Conservation (phyloP, 1,139 yeast species). For the Sugiyamaella sp. region DNA sequence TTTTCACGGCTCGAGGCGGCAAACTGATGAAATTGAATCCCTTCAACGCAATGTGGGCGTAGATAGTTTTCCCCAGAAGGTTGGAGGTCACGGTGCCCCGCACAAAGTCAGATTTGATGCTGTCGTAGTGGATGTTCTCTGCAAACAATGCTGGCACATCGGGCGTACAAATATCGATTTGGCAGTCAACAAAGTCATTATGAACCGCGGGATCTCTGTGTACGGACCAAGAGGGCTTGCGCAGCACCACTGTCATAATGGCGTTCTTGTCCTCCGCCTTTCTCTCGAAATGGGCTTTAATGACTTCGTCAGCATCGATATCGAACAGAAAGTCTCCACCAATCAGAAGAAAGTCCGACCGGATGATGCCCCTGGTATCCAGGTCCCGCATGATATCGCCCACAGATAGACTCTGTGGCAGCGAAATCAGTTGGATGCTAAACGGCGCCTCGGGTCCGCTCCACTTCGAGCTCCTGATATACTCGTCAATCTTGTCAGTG, state of each 20-base stretch:
- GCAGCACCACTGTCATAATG: slow-evolving; percentile 89
- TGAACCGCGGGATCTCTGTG: slow-evolving; percentile 78
- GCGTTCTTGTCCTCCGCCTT: slow-evolving; percentile 80
- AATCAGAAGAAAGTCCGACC: slow-evolving; percentile 85
- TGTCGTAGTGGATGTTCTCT: slow-evolving; percentile 93
- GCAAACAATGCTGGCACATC: slow-evolving; percentile 95
- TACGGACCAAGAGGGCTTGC: slow-evolving; percentile 79
- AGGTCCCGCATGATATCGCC: slow-evolving; percentile 98
- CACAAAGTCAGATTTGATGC: slow-evolving; percentile 81
- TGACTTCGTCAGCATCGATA: slow-evolving; percentile 72
- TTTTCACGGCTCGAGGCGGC: slow-evolving; percentile 91
- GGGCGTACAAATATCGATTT: slow-evolving; percentile 92
- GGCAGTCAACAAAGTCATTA: slow-evolving; percentile 94
- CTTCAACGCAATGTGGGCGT: slow-evolving; percentile 74
- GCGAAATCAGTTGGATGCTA: slow-evolving; percentile 70
- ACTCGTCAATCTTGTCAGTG: slow-evolving; percentile 82
- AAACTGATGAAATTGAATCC: slow-evolving; percentile 89
- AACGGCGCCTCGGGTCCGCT: slow-evolving; percentile 73
- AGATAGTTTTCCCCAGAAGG: slow-evolving; percentile 84
- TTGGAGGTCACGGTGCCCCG: slow-evolving; percentile 91
- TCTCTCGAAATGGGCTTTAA: slow-evolving; percentile 72
- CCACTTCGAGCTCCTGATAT: slow-evolving; percentile 86
- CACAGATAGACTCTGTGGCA: slow-evolving; percentile 88
- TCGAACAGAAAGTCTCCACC: slow-evolving; percentile 95
- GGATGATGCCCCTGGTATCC: slow-evolving; percentile 85